These are phyloP conservation scores for Xylaria flabelliformis DNA, from an alignment of 495 filamentous ascomycete species.

Conservation along the genomic window DNA sequence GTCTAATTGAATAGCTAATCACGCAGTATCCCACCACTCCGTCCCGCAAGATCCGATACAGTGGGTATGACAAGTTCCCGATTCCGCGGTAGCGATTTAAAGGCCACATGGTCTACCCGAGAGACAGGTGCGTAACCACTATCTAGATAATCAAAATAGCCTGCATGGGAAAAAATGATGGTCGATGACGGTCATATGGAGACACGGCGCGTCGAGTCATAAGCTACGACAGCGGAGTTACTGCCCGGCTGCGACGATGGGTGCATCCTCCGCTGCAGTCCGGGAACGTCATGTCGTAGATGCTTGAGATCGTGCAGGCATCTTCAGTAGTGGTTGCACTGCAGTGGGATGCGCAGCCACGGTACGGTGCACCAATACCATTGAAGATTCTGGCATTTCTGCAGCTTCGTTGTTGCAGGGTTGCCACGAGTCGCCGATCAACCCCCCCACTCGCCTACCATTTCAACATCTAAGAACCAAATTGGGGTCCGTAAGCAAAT, in stretches of 20 bases:
- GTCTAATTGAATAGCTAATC: background rate
- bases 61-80: slow-evolving; percentile 19
- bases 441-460: background rate
- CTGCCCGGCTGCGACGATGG: slow-evolving; percentile 18
- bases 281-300: slow-evolving; percentile 18
- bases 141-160: background rate
- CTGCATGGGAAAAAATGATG: background rate
- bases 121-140: background rate
- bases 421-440: slow-evolving; percentile 26
- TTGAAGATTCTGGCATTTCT: background rate
- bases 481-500: slow-evolving; percentile 21
- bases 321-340: slow-evolving; percentile 21
- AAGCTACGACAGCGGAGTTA: slow-evolving; percentile 11
- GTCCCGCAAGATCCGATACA: slow-evolving; percentile 15
- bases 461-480: slow-evolving; percentile 5
- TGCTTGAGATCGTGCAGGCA: slow-evolving; percentile 27
- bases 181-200: background rate
- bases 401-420: slow-evolving; percentile 14
- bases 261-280: slow-evolving; percentile 13
- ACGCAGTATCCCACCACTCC: background rate
- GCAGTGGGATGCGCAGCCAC: slow-evolving; percentile 26
- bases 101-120: slow-evolving; percentile 2
- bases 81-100: background rate
- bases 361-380: slow-evolving; percentile 1
- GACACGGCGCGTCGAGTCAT: slow-evolving; percentile 13